Conservation (phyloP, 306 rosid genomes). For the Bauhinia variegata region DNA sequence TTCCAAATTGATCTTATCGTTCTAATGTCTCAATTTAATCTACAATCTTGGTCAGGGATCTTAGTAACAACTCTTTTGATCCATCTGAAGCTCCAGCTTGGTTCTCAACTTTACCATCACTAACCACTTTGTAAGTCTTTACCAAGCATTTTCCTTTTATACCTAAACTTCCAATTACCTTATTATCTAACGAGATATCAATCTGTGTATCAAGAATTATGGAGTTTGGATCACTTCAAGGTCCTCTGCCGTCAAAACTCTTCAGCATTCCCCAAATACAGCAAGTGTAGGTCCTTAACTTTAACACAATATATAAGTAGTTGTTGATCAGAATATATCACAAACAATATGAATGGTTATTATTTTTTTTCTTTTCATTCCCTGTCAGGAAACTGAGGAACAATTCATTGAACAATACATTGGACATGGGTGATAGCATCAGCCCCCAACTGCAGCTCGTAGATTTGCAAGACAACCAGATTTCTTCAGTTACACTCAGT, state of each 20-base stretch:
- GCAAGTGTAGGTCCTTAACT: constrained; percentile 75
- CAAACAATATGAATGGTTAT: constrained; percentile 17
- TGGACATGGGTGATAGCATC: constrained; percentile 69
- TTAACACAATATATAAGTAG: constrained; percentile 8
- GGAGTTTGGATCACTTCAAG: constrained; percentile 80
- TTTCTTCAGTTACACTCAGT: constrained; percentile 53
- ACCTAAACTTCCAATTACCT: not conserved
- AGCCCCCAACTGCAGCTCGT: constrained; percentile 70
- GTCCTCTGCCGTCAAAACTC: constrained; percentile 66
- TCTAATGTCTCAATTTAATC: constrained; percentile 22
- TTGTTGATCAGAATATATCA: not conserved
- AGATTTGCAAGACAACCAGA: constrained; percentile 78
- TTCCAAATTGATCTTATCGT: constrained; percentile 23
- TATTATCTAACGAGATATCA: constrained; percentile 23
- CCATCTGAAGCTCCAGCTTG: constrained; percentile 73
- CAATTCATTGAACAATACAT: constrained; percentile 64
- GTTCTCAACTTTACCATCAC: constrained; percentile 63
- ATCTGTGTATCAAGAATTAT: constrained; percentile 48
- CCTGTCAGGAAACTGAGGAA: constrained; percentile 68
- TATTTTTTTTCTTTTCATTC: constrained; percentile 17
- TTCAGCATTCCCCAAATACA: constrained; percentile 75
- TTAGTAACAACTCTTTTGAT: constrained; percentile 80
- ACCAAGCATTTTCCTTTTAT: not conserved
- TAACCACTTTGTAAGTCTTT: constrained; percentile 86
- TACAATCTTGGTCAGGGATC: constrained; percentile 62